A percentile compares a stretch with the other conserved stretches of the same genome.
phyloP scores from a whole-genome alignment of 805 yeast species.

The Saccharomyces mikatae region DNA sequence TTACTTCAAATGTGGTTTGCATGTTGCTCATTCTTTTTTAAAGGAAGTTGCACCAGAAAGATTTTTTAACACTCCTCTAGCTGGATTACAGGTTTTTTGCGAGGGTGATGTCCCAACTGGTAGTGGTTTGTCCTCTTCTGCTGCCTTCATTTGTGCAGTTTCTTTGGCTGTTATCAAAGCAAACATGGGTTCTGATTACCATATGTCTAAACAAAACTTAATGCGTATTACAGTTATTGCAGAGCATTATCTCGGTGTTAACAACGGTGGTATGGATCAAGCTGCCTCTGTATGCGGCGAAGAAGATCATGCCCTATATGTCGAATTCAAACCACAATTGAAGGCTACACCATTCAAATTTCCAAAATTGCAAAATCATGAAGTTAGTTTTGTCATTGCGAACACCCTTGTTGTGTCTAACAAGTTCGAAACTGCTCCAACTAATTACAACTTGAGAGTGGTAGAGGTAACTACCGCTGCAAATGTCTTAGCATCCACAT shows the following conservation, averaged over 20 bases:
- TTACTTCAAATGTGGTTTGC: constrained; percentile 57
- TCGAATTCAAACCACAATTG: constrained; percentile 53
- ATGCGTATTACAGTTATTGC: constrained; percentile 55
- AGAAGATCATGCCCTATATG: constrained; percentile 46
- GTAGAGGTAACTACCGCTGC: constrained; percentile 69
- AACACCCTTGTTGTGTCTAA: constrained; percentile 56
- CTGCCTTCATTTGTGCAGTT: constrained; percentile 62
- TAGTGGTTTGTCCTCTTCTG: constrained; percentile 62
- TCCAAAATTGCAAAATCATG: constrained; percentile 38
- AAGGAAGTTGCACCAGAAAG: constrained; percentile 26
- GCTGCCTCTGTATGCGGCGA: constrained; percentile 63
- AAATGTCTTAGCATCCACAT: constrained; percentile 43
- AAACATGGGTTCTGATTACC: constrained; percentile 34
- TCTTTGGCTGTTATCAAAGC: constrained; percentile 49
- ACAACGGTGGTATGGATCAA: constrained; percentile 78
- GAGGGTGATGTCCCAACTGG: constrained; percentile 68
- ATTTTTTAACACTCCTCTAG: constrained; percentile 27
- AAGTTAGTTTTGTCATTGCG: constrained; percentile 50
- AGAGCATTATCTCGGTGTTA: constrained; percentile 67
- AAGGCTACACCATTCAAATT: constrained; percentile 46
- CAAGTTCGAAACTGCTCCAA: constrained; percentile 63
- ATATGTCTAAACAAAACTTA: constrained; percentile 43
- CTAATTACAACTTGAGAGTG: constrained; percentile 60
- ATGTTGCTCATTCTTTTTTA: constrained; percentile 48
- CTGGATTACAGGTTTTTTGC: constrained; percentile 45